Percentiles rank a stretch among this genome's conserved stretches.
Conservation (phyloP, 768 basidiomycete species). For the Auricularia sp. region DNA sequence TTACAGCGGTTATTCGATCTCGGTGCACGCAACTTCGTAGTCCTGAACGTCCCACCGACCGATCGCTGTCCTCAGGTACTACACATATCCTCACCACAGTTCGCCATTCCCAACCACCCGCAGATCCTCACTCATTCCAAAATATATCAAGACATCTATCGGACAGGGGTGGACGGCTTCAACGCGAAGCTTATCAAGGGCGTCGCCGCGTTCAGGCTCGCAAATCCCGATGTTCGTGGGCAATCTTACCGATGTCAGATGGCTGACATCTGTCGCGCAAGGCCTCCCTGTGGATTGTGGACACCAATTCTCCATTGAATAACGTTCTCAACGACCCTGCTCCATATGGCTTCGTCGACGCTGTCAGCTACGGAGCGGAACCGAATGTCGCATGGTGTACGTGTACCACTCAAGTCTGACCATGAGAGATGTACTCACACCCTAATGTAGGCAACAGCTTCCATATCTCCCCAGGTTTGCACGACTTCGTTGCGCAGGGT, state of each 20-base stretch:
- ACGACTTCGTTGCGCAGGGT: neutral
- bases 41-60: conserved; percentile 53
- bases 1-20: conserved; percentile 40
- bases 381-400: neutral
- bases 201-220: conserved; percentile 31
- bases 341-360: neutral
- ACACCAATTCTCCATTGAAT: neutral
- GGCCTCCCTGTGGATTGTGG: neutral
- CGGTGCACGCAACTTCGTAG: conserved; percentile 54
- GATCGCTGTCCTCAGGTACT: conserved; percentile 47
- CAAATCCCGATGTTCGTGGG: conserved; percentile 35
- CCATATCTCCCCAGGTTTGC: neutral
- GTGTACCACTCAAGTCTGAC: neutral
- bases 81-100: neutral
- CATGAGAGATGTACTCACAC: neutral
- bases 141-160: conserved; percentile 37
- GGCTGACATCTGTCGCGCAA: neutral
- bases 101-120: conserved; percentile 30
- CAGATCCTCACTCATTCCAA: neutral
- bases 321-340: neutral
- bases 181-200: conserved; percentile 39
- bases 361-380: neutral
- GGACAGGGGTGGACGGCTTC: conserved; percentile 40
- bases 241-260: neutral
- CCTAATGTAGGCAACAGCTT: neutral